Evolutionary conservation across 2,329 filamentous ascomycete species (phyloP), one percentile per base, ranked within the genome.

Genomic region (Tetracladium maxilliforme): DNA sequence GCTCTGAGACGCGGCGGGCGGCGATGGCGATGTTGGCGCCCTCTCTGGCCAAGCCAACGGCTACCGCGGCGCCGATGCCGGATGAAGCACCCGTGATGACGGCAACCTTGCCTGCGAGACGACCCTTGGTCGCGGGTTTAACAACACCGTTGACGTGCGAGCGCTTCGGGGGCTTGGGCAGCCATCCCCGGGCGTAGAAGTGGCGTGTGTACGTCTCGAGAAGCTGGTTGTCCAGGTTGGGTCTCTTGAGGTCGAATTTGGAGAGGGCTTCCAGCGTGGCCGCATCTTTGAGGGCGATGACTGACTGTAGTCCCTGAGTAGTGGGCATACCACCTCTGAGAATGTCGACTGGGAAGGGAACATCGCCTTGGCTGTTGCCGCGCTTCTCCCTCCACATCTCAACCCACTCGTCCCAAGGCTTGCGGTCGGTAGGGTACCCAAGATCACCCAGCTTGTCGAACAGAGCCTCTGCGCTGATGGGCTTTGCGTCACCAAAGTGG

Each of bases 31-130:
- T 61, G 32, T 80, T 65, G 12, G 73, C 77, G 10, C 80, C 80
- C 50, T 83, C 72, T 30, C 56, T 58, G 1, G 74, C 75, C 6
- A 86, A 60, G 6, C 73, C 74, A 6, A 58, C 54, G 11, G 77
- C 75, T 5, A 82, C 73, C 2, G 80, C 79, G 6, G 77, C 76
- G 10, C 80, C 80, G 29, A 86, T 84, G 2, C 80, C 79, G 2
- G 77, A 83, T 4, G 77, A 83, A 3, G 79, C 78, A 15, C 80
- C 80, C 1, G 77, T 83, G n/a, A 86, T 59, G 15, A 86, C 69
- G 13, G 74, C 80, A 1, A 86, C 75, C 22, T 67, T 65, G 9
- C 76, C 78, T 19, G 61, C 64, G 4, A 84, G 52, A 4, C 73
- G 68, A 2, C 75, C 73, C 30, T 53, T 53, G 22, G 53, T 47